Conservation (phyloP, 73 alveolate genomes). For the Stentor roeselii region DNA sequence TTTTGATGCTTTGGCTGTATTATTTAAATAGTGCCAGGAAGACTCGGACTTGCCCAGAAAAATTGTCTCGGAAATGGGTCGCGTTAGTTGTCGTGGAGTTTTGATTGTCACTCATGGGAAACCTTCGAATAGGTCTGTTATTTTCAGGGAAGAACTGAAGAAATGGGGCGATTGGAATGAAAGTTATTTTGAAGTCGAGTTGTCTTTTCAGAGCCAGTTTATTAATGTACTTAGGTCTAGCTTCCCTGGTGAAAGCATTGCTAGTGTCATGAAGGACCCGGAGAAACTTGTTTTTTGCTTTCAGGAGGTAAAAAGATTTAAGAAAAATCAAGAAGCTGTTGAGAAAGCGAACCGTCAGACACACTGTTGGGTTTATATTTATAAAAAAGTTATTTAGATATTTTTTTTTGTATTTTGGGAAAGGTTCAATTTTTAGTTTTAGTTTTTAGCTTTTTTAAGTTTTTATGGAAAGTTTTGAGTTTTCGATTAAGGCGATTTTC, state of each 20-base stretch:
- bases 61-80: constrained; percentile 18
- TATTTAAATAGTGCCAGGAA: not conserved
- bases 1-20: constrained; percentile 53
- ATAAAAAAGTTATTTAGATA: not conserved
- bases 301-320: not conserved
- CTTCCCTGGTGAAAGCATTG: not conserved
- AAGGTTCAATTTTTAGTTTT: too few relatives aligned
- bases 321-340: not conserved
- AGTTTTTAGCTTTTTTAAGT: too few relatives aligned
- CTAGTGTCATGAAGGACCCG: not conserved
- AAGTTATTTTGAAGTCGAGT: not conserved
- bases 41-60: not conserved
- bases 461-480: too few relatives aligned
- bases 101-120: constrained; percentile 21
- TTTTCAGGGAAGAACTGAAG: not conserved
- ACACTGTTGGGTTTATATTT: constrained; percentile 12
- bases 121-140: not conserved
- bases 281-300: constrained; percentile 20
- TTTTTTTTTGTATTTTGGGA: too few relatives aligned
- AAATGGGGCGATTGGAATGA: constrained; percentile 10
- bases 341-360: constrained; percentile 2
- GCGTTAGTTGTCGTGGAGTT: not conserved
- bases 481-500: too few relatives aligned
- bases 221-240: constrained; percentile 10
- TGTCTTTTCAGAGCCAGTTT: constrained; percentile 20